Base-by-base conservation (phyloP, 345 rosid species). In the Gossypium raimondii region DNA sequence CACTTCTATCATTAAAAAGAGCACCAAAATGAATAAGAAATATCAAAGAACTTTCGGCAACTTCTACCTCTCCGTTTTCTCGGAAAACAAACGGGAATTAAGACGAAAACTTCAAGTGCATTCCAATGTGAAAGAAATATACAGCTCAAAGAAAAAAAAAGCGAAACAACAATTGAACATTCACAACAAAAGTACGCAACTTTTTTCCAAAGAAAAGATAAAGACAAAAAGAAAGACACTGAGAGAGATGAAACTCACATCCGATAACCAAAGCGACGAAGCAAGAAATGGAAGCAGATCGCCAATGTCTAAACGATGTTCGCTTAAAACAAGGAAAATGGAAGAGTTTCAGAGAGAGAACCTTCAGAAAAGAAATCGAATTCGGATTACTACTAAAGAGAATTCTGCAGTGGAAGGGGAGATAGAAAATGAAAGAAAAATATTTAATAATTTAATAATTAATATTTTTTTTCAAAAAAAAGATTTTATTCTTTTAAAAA, bases 371-470 rank as follows among this genome's bases (percentile, higher is more conserved):
- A 34, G 7, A 34, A 34, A 34, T 34, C 7, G 76, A 75, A 73
- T 66, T 77, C 78, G 69, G 87, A 84, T 85, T 83, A 73, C 82
- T 75, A 78, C 82, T 44, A 80, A 81, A 85, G 84, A 38, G 85
- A 78, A 85, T 77, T 82, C 86, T 80, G 84, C 81, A 80, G 85
- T 82, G 76, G 85, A 75, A 78, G 79, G 44, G 66, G 85, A 82
- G 86, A 34, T 34, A 84, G 80, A 83, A 83, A 87, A 77, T 66
- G 77, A 82, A 86, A 80, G 63, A 79, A 79, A 2, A 51, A 57
- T 80, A 43, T 57, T 75, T 53, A 80, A 73, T 27, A 50, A 59
- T 41, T 9, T n/a, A n/a, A 47, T 48, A 11, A 63, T 67, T 13
- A 16, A 10, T 34, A 51, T 60, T 70, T 41, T 18, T 55, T 20